A percentile compares a stretch with the other conserved stretches of the same genome.
phyloP scores from a whole-genome alignment of 441 rosid species.

The Gossypium aridum region DNA sequence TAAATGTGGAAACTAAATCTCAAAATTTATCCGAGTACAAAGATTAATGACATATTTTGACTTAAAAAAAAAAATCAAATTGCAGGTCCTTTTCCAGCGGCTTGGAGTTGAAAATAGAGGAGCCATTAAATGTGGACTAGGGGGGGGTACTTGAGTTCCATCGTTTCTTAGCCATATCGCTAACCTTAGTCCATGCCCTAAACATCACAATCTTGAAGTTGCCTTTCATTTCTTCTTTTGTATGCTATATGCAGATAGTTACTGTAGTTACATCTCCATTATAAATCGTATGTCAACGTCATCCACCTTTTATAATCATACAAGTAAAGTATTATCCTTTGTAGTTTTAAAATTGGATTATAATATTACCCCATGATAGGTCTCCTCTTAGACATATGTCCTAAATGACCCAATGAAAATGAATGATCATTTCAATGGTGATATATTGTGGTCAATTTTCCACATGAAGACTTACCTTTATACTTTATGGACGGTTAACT shows the following conservation, averaged over 20 bases:
- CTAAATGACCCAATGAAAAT: neutral
- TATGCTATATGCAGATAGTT: neutral
- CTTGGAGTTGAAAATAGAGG: slow-evolving; percentile 10
- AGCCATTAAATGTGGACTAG: slow-evolving; percentile 38
- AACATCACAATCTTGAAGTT: slow-evolving; percentile 5
- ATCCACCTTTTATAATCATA: neutral
- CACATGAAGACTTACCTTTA: slow-evolving; percentile 5
- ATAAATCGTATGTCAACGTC: neutral
- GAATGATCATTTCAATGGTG: neutral
- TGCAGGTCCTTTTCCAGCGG: slow-evolving; percentile 13
- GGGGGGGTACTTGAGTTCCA: neutral
- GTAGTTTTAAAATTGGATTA: neutral
- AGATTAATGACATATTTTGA: no score
- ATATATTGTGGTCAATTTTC: neutral
- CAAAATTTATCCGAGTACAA: no score
- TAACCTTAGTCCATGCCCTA: neutral
- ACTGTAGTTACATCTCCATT: slow-evolving; percentile 8
- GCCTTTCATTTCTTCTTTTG: neutral
- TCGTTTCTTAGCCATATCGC: neutral
- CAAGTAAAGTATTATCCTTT: neutral
- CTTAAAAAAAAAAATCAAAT: neutral
- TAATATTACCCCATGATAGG: neutral
- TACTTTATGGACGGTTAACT: slow-evolving; percentile 13
- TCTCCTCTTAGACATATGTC: neutral
- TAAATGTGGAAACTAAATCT: no score